A percentile compares a stretch with the other conserved stretches of the same genome.
Evolutionary conservation across 768 basidiomycete genomes (phyloP).

Genomic region (Dioszegia crocea): DNA sequence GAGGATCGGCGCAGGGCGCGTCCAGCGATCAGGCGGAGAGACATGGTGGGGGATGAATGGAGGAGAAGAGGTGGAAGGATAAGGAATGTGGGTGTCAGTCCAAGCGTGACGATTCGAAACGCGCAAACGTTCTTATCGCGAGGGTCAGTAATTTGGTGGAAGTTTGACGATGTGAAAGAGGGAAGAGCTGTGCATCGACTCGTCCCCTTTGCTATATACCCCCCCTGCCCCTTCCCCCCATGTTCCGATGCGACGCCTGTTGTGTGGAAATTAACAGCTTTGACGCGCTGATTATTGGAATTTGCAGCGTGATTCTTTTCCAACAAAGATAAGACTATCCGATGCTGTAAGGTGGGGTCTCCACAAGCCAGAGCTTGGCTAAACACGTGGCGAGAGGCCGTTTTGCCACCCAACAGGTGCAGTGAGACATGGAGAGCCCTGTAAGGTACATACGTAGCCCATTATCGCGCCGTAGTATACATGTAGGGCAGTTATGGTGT

Average conservation of each 20-base stretch:
- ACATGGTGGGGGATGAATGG: slow-evolving; percentile 2
- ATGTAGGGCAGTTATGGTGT: too few species aligned
- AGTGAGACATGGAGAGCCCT: too few species aligned
- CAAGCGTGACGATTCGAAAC: background rate
- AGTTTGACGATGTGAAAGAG: background rate
- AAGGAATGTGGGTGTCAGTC: background rate
- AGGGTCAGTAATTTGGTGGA: background rate
- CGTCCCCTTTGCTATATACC: background rate
- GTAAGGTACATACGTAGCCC: too few species aligned
- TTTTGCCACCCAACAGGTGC: too few species aligned
- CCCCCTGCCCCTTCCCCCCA: too few species aligned
- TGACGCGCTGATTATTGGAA: background rate
- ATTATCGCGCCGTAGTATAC: too few species aligned
- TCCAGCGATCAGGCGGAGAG: slow-evolving; percentile 6
- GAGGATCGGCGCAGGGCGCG: slow-evolving; percentile 13
- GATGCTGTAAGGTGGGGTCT: too few species aligned
- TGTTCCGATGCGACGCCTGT: too few species aligned
- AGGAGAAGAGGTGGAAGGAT: background rate
- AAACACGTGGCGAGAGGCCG: too few species aligned
- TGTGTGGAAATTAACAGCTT: too few species aligned
- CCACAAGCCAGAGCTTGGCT: background rate
- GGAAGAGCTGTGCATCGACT: background rate
- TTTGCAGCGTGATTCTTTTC: background rate
- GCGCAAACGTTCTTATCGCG: background rate
- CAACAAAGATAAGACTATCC: too few species aligned